Evolutionary conservation across 2,329 filamentous ascomycete species (phyloP), one percentile per base, ranked within the genome.

Genomic region (Exophiala alcalophila): DNA sequence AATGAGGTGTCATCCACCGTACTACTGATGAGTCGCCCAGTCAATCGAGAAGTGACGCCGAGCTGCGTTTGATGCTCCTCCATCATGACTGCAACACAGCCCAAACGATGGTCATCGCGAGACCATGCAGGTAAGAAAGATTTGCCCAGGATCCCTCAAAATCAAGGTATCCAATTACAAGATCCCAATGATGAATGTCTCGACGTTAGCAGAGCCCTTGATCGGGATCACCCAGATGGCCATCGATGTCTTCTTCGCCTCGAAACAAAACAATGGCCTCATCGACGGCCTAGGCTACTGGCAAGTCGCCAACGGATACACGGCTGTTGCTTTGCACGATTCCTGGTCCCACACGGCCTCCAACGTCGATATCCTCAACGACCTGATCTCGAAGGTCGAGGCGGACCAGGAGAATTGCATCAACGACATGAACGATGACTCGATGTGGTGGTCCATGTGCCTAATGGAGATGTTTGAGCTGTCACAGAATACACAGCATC

Each of bases 301-400:
- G 50, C 50, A 53, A 40, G 34, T 40, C 20, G 50, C 47, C 12
- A 53, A 53, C 18, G 50, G 47, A 14, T 53, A 53, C 23, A 50
- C 50, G 2, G 50, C 50, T 9, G 48, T 53, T 5, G 44, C 46
- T 11, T 30, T 53, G 5, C 50, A 53, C 29, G 50, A 53, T 18
- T 12, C 33, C 21, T 53, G 50, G 50, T 46, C 50, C 32, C 25
- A 45, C 16, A 50, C 32, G 7, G 19, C 27, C 3, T 24, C 34
- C 33, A 28, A 48, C 30, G 18, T 18, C 24, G 37, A 18, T 11
- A 20, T 32, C 12, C 18, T 53, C 14, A 34, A 48, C 21, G 37
- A 44, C 10, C 40, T 47, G 10, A 23, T 50, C 19, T 12, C 25
- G n/a, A 40, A 35, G 9, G 44, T 53, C n/a, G 40, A 44, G 19